Base-by-base conservation (phyloP, 306 rosid genomes). In the Vicia villosa region DNA sequence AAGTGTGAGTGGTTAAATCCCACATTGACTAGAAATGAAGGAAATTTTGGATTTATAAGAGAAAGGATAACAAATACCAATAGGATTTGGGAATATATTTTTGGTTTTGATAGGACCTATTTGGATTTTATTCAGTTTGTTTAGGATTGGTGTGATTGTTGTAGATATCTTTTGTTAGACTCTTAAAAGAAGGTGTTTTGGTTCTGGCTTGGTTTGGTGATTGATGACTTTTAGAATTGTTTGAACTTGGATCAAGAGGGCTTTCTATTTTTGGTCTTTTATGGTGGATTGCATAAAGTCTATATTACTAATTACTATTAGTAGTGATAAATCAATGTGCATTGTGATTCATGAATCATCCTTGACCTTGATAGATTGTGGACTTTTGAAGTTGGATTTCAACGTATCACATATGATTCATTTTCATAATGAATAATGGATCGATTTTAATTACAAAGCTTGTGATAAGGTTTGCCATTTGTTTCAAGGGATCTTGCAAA, bases 321-420 rank as follows among this genome's bases (percentile, higher is more conserved):
- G 28, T 65, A 14, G 68, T 12, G 57, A 64, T 17, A 22, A 56
- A 5, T 26, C 4, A 26, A 36, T 8, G 32, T 28, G 46, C 16
- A 42, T 52, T 9, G 0, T 55, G 59, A 16, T 58, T 52, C 38
- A 13, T 34, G 68, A 54, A 52, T 60, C 42, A 66, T 32, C 46
- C 60, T 26, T 41, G 64, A 74, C 46, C 60, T 26, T 41, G 64
- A 74, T 54, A 36, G 28, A 2, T n/a, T 61, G 16, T 24, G 45
- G 20, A 69, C 65, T 49, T 74, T 56, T 4, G 13, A 43, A 66
- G 66, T 20, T 51, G 60, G 7, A 49, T 65, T 10, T 52, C n/a
- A 8, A 6, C 24, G 10, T 10, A 41, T 70, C n/a, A 19, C 3
- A 52, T 1, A 22, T 74, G 19, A 19, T n/a, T 58, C 14, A 54